Conservation (phyloP, 148 eudicot genomes). For the Vaccinium myrtillus region DNA sequence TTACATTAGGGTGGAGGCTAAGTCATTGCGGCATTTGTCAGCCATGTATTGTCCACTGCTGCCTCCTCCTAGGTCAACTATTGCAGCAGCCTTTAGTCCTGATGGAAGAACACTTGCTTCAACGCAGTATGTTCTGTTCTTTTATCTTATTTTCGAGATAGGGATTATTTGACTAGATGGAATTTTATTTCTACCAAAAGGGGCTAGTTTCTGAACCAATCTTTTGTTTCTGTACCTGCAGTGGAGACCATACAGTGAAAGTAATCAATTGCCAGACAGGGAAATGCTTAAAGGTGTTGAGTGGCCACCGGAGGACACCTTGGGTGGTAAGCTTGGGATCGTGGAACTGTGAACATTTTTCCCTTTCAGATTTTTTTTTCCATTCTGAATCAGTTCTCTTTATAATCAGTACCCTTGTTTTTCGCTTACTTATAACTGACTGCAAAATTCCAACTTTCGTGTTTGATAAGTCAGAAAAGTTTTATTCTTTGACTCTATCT, state of each 20-base stretch:
- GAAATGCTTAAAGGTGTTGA: conserved; percentile 58
- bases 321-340: conserved; percentile 61
- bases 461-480: not conserved
- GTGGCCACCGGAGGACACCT: conserved; percentile 74
- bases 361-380: not conserved
- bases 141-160: not conserved
- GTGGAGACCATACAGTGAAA: conserved; percentile 83
- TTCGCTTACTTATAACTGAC: not conserved
- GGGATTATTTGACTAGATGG: not conserved
- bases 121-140: conserved; percentile 56
- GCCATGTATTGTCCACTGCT: conserved; percentile 69
- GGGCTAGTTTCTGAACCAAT: not conserved
- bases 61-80: conserved; percentile 79
- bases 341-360: not conserved
- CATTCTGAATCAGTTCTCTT: not conserved
- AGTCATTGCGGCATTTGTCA: conserved; percentile 62
- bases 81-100: conserved; percentile 80
- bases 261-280: conserved; percentile 66
- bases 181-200: not conserved
- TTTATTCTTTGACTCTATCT: not conserved
- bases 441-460: not conserved
- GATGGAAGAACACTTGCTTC: conserved; percentile 82
- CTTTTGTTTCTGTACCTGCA: conserved; percentile 26
- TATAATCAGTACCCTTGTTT: not conserved
- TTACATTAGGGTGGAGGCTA: conserved; percentile 59